A percentile compares a stretch with the other conserved stretches of the same genome.
These are phyloP conservation scores for Jamesozyma gamospora DNA, from an alignment of 805 yeast genomes.

Conservation along the genomic window DNA sequence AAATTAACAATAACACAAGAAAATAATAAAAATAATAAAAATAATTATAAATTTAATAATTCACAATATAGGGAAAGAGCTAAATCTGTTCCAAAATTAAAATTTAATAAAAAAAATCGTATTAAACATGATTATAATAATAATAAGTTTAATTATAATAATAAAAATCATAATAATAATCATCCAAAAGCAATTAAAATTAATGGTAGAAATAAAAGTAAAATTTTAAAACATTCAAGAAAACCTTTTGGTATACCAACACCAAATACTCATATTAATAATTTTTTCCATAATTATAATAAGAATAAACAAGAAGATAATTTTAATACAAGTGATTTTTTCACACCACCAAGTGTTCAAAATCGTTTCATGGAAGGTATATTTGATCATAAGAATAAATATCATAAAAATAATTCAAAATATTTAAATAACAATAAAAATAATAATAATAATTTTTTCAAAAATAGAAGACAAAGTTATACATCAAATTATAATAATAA, in stretches of 20 bases:
- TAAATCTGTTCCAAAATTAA: slow-evolving; percentile 25
- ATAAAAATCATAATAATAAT: slow-evolving; percentile 4
- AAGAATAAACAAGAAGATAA: slow-evolving; percentile 13
- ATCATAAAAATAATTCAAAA: slow-evolving; percentile 11
- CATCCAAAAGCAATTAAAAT: slow-evolving; percentile 23
- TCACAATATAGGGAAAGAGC: slow-evolving; percentile 13
- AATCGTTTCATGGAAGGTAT: slow-evolving; percentile 60
- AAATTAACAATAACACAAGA: slow-evolving; percentile 5
- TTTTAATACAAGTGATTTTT: slow-evolving; percentile 60
- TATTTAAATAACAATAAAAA: background rate
- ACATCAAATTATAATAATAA: slow-evolving; percentile 15
- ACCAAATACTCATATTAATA: slow-evolving; percentile 36
- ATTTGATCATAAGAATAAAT: slow-evolving; percentile 30
- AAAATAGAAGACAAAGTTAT: slow-evolving; percentile 16
- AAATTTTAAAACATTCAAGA: slow-evolving; percentile 31
- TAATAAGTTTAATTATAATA: slow-evolving; percentile 6
- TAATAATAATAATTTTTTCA: slow-evolving; percentile 3
- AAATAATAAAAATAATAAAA: background rate
- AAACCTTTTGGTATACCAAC: slow-evolving; percentile 61
- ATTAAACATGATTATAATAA: slow-evolving; percentile 6
- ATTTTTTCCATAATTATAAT: slow-evolving; percentile 31
- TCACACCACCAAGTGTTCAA: slow-evolving; percentile 68
- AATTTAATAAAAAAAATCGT: slow-evolving; percentile 23
- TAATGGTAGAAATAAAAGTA: slow-evolving; percentile 16
- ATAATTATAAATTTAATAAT: background rate